Conservation (phyloP, 495 filamentous ascomycete species). For the Aspergillus saccharolyticus region DNA sequence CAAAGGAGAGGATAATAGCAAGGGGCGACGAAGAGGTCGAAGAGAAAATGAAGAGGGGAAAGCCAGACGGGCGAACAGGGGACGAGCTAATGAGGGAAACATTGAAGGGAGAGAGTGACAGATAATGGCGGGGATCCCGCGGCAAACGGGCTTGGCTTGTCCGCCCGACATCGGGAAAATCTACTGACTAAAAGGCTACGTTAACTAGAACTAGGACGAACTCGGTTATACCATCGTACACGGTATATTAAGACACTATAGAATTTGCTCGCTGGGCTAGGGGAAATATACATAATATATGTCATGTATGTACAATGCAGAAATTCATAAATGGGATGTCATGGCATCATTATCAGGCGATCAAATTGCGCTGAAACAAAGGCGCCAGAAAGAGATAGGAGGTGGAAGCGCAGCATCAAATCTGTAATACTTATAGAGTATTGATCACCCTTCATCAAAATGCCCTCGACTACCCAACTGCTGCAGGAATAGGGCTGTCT, state of each 20-base stretch:
- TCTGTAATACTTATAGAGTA: not conserved
- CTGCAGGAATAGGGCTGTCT: constrained; percentile 66
- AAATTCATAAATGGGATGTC: not conserved
- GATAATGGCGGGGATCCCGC: constrained; percentile 7
- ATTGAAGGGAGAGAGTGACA: constrained; percentile 13
- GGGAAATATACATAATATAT: not conserved
- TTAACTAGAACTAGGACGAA: too few species aligned
- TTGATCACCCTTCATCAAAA: not conserved
- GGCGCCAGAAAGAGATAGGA: too few species aligned
- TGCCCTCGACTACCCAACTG: constrained; percentile 30
- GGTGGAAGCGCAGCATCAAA: not conserved
- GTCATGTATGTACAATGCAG: not conserved
- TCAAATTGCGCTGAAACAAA: too few species aligned
- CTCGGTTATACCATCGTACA: too few species aligned
- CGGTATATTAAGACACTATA: not conserved
- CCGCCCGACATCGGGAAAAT: constrained; percentile 11
- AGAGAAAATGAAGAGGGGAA: constrained; percentile 14
- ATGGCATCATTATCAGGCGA: not conserved
- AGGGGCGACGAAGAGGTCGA: constrained; percentile 1
- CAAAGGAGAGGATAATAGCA: constrained; percentile 5
- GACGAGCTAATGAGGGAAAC: too few species aligned
- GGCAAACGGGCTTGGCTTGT: constrained; percentile 18
- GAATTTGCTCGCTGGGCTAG: not conserved
- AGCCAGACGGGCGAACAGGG: constrained; percentile 25
- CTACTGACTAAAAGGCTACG: not conserved